A percentile compares a stretch with the other conserved stretches of the same genome.
phyloP scores from a whole-genome alignment of 2,329 filamentous ascomycete species.

The Fonsecaea multimorphosa region DNA sequence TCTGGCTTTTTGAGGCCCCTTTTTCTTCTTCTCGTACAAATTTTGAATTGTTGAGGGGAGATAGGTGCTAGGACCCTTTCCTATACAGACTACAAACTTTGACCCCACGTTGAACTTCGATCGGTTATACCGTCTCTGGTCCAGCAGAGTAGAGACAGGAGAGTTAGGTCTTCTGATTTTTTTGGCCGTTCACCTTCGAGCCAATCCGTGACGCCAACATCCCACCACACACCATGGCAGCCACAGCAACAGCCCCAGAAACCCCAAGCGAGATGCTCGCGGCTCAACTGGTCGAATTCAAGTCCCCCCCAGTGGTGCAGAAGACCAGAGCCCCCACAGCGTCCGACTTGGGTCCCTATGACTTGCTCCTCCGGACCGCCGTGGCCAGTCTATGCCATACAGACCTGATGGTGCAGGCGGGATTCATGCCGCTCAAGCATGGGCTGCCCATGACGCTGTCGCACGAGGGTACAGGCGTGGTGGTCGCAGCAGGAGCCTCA shows the following conservation, averaged over 20 bases:
- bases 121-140: neutral
- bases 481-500: slow-evolving; percentile 53
- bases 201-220: no score
- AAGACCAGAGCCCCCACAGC: neutral
- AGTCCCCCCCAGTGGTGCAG: neutral
- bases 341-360: slow-evolving; percentile 44
- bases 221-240: neutral
- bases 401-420: slow-evolving; percentile 61
- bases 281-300: neutral
- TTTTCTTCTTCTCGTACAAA: no score
- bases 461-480: slow-evolving; percentile 63
- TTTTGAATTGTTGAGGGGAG: no score
- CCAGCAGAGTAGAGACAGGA: neutral
- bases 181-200: neutral
- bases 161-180: neutral
- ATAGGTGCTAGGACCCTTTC: no score
- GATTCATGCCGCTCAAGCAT: slow-evolving; percentile 47
- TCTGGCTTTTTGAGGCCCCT: no score
- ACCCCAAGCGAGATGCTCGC: neutral
- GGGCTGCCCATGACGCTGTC: slow-evolving; percentile 60
- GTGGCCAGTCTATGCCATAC: slow-evolving; percentile 68
- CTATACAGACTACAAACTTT: no score
- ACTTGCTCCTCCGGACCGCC: slow-evolving; percentile 65
- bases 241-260: neutral
- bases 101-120: no score